Conservation (phyloP, 345 rosid genomes). For the Salix caprea region DNA sequence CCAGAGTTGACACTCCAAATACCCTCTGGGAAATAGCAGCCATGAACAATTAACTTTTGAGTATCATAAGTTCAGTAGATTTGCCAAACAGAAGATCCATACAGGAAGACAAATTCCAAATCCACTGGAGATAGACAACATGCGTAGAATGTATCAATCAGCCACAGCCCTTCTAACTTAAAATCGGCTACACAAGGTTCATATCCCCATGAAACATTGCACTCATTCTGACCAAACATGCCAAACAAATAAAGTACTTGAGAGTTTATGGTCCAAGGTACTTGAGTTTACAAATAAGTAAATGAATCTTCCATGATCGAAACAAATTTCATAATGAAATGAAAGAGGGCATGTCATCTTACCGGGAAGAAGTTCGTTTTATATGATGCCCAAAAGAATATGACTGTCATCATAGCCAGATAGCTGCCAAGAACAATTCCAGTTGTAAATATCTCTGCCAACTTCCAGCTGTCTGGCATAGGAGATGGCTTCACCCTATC, state of each 20-base stretch:
- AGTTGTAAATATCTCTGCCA: conserved; percentile 86
- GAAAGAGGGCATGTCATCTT: conserved; percentile 18
- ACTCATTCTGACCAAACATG: neutral
- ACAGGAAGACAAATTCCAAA: neutral
- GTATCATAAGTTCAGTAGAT: neutral
- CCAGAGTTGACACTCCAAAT: conserved; percentile 81
- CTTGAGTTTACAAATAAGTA: neutral
- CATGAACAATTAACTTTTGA: conserved; percentile 2
- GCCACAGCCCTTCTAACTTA: neutral
- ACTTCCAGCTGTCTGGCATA: conserved; percentile 98
- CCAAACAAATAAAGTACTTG: neutral
- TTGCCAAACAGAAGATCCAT: neutral
- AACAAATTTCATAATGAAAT: neutral
- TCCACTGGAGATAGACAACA: neutral
- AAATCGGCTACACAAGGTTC: neutral
- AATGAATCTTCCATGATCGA: neutral
- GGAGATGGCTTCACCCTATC: conserved; percentile 99
- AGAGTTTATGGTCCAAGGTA: neutral
- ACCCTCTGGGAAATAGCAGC: conserved; percentile 43
- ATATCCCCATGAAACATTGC: neutral
- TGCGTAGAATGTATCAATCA: neutral
- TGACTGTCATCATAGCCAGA: conserved; percentile 98
- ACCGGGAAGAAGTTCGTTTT: conserved; percentile 95
- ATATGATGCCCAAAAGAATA: conserved; percentile 95
- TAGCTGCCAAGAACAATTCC: conserved; percentile 90